Evolutionary conservation across 257 asterid species (phyloP).

Genomic region (Leptodermis oblonga): DNA sequence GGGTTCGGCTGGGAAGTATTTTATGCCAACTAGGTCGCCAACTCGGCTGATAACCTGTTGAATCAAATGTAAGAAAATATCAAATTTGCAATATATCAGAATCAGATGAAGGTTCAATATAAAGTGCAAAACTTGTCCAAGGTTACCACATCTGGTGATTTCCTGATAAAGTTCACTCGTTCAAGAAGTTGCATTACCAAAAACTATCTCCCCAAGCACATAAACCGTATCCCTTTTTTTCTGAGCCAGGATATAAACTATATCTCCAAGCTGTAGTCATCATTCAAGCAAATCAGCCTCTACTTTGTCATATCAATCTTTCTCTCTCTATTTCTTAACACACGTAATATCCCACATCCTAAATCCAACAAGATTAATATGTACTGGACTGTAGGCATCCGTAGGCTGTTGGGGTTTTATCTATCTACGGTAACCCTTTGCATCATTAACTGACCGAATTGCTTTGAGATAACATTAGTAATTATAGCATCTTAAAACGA

Average conservation of each 20-base stretch:
- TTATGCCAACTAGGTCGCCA: slow-evolving; percentile 81
- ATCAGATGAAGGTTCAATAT: neutral
- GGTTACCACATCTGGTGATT: neutral
- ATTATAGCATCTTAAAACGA: neutral
- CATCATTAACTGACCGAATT: neutral
- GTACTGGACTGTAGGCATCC: neutral
- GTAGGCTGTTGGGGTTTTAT: neutral
- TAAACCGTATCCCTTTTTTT: no score
- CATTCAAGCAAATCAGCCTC: neutral
- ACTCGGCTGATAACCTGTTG: slow-evolving; percentile 67
- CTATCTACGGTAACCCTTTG: neutral
- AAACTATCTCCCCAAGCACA: neutral
- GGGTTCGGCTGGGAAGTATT: slow-evolving; percentile 87
- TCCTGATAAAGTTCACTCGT: neutral
- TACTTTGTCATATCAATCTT: neutral
- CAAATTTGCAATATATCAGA: neutral
- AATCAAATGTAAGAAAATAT: neutral
- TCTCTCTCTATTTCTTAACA: neutral
- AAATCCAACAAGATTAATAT: neutral
- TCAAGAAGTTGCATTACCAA: no score
- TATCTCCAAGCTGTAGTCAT: no score
- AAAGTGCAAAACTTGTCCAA: neutral
- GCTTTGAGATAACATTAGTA: no score
- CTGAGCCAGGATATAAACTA: no score
- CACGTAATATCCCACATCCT: neutral